phyloP scores from a whole-genome alignment of 1,284 basidiomycete genomes.

The Cryptococcus sp. region DNA sequence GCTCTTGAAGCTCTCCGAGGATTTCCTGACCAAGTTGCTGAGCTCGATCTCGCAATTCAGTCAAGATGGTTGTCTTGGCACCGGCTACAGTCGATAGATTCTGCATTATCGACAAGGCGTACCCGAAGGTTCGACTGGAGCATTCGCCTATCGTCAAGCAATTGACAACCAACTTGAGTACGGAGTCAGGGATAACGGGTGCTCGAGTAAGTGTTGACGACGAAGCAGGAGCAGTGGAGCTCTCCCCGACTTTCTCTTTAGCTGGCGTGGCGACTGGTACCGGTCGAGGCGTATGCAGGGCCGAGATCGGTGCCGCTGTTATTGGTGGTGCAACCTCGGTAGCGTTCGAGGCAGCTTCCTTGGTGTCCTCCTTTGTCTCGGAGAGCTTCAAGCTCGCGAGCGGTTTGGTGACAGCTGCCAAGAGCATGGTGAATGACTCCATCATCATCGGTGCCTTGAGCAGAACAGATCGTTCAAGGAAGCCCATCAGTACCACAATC shows the following conservation, averaged over 20 bases:
- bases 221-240: not conserved
- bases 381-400: conserved; percentile 51
- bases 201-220: conserved; percentile 43
- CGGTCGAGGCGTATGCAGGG: not conserved
- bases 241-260: not conserved
- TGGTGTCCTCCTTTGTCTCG: conserved; percentile 2
- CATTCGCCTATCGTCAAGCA: conserved; percentile 91
- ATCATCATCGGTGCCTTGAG: conserved; percentile 82
- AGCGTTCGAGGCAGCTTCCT: not conserved
- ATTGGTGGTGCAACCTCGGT: not conserved
- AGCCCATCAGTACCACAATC: conserved; percentile 75
- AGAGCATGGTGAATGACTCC: conserved; percentile 79
- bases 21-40: conserved; percentile 77
- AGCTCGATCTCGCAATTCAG: conserved; percentile 76
- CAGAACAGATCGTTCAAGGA: conserved; percentile 78
- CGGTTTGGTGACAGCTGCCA: conserved; percentile 81
- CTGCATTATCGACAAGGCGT: conserved; percentile 82
- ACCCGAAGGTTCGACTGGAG: conserved; percentile 87
- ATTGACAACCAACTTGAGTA: conserved; percentile 84
- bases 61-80: conserved; percentile 77
- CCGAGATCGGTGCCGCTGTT: not conserved
- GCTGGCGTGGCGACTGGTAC: not conserved
- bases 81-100: conserved; percentile 81
- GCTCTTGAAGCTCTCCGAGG: conserved; percentile 68
- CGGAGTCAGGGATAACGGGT: conserved; percentile 74